Conservation (phyloP, 352 stramenopile species). For the Phytophthora europaea region DNA sequence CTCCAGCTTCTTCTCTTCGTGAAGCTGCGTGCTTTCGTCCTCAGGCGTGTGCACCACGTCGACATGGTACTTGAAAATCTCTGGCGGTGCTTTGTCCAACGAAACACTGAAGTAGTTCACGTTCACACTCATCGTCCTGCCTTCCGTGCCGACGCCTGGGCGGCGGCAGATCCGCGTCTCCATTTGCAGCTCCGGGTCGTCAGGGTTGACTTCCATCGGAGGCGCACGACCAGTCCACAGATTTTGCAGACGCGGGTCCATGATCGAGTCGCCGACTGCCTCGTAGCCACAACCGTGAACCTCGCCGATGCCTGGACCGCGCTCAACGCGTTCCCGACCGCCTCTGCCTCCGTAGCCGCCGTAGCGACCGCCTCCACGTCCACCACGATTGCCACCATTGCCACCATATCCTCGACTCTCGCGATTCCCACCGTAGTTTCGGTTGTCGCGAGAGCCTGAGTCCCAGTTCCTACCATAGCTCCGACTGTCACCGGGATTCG, state of each 20-base stretch:
- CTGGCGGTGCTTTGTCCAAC: constrained; percentile 41
- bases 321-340: constrained; percentile 3
- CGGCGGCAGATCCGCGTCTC: constrained; percentile 52
- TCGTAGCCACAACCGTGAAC: constrained; percentile 60
- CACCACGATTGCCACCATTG: constrained; percentile 2
- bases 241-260: constrained; percentile 53
- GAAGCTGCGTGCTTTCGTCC: constrained; percentile 33
- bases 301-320: constrained; percentile 7
- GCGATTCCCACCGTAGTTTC: neutral
- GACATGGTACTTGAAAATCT: constrained; percentile 82
- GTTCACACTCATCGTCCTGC: constrained; percentile 40
- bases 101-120: constrained; percentile 72
- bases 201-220: constrained; percentile 28
- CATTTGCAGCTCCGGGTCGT: constrained; percentile 39
- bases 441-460: neutral
- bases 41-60: constrained; percentile 47
- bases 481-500: neutral
- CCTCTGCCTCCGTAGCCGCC: neutral
- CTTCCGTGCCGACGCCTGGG: constrained; percentile 37
- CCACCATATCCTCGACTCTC: neutral
- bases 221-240: constrained; percentile 45
- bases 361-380: constrained; percentile 3
- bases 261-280: constrained; percentile 49
- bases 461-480: neutral
- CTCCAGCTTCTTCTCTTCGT: constrained; percentile 24